Evolutionary conservation across 352 stramenopile genomes (phyloP), one percentile per base, ranked within the genome.

Genomic region (Phytophthora pini): DNA sequence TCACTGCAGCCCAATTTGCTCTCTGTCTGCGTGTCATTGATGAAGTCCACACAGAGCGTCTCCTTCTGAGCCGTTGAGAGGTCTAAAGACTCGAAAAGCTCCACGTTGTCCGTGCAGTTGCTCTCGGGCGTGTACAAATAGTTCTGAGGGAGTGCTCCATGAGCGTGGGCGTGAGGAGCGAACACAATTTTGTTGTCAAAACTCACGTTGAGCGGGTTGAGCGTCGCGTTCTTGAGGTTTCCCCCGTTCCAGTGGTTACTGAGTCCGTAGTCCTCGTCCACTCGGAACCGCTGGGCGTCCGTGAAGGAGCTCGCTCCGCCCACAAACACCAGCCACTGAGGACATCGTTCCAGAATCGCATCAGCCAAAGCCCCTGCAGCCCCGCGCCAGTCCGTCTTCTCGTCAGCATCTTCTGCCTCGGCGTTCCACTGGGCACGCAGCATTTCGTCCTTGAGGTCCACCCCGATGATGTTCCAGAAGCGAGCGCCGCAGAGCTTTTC

Each of bases 391-490:
- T 89, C 80, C 12, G 53, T 61, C 20, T 46, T 59, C 15, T 65
- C 58, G 43, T 70, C 59, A 7, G 63, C 54, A 29, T 77, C 70
- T 2, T 40, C 43, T 11, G 59, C 56, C 10, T 76, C 45, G 4
- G 51, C 56, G 40, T 72, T 63, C 77, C 77, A 84, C 46, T 76
- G 60, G 8, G 61, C 72, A 39, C 78, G 52, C 29, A 70, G 39
- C 77, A 84, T 86, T 45, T 80, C 76, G 56, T 86, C 79, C 59
- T 90, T 92, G 49, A 92, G 66, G 52, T 89, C 80, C 6, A 92
- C 52, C n/a, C 81, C 83, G 17, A 92, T 55, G 22, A 90, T 50
- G 65, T 92, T 92, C 76, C 79, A 92, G 55, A 87, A 88, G 3
- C 60, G 72, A n/a, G 70, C 46, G 7, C 69, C 76, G 50, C 84